phyloP scores from a whole-genome alignment of 805 yeast species.

The Spathaspora hagerdaliae region DNA sequence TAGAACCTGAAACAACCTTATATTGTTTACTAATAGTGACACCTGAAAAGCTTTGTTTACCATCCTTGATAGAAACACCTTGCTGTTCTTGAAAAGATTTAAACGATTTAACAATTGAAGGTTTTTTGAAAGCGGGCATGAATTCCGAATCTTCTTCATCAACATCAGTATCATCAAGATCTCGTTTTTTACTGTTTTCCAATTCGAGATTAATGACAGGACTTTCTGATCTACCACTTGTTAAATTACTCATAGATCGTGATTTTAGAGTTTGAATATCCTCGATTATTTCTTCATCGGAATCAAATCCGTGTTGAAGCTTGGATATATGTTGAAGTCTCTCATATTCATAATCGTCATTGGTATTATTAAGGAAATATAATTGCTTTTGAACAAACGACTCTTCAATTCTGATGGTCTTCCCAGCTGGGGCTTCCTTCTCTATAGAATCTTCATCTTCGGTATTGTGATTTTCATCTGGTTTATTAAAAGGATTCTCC shows the following conservation, averaged over 20 bases:
- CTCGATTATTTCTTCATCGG: conserved; percentile 36
- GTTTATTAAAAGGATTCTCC: conserved; percentile 14
- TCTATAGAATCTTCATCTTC: conserved; percentile 14
- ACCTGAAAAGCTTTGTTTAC: conserved; percentile 29
- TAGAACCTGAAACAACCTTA: conserved; percentile 52
- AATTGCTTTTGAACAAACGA: conserved; percentile 54
- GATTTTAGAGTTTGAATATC: conserved; percentile 46
- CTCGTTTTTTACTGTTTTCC: conserved; percentile 13
- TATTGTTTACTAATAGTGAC: conserved; percentile 53
- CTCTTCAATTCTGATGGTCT: conserved; percentile 41
- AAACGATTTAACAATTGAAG: conserved; percentile 47
- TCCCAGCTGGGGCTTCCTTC: conserved; percentile 21
- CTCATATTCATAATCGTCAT: conserved; percentile 30
- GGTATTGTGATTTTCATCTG: conserved; percentile 8
- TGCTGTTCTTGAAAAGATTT: conserved; percentile 33
- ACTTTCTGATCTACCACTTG: conserved; percentile 14
- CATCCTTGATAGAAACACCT: conserved; percentile 38
- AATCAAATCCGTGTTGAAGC: conserved; percentile 30
- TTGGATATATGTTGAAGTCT: conserved; percentile 26
- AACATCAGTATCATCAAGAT: conserved; percentile 16
- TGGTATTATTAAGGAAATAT: conserved; percentile 43
- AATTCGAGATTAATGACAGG: background rate
- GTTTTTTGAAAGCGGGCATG: conserved; percentile 38
- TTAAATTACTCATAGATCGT: conserved; percentile 32
- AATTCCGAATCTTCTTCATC: conserved; percentile 33